phyloP scores from a whole-genome alignment of 1,139 yeast species.

The Eremothecium cymbalariae region DNA sequence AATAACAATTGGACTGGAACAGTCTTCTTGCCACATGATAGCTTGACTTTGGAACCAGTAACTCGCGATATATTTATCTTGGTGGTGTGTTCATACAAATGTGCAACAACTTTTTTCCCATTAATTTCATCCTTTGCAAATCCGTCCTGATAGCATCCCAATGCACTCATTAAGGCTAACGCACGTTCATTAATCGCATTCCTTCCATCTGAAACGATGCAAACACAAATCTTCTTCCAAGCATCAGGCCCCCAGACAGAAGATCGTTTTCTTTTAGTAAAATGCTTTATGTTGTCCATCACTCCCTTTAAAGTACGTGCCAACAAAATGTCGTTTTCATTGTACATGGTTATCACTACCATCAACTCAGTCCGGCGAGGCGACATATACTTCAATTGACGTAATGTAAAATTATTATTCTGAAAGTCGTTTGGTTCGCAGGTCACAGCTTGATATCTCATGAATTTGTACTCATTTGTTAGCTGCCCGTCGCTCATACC shows the following conservation, averaged over 20 bases:
- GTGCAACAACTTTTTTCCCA: constrained; percentile 80
- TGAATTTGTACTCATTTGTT: constrained; percentile 65
- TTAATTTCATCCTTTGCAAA: constrained; percentile 86
- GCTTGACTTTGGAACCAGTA: constrained; percentile 56
- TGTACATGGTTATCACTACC: constrained; percentile 86
- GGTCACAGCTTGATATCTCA: constrained; percentile 82
- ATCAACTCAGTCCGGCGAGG: constrained; percentile 83
- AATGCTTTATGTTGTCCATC: constrained; percentile 81
- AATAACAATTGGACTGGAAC: constrained; percentile 88
- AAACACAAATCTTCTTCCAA: constrained; percentile 90
- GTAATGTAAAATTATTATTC: constrained; percentile 63
- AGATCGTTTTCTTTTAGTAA: constrained; percentile 60
- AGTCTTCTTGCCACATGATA: constrained; percentile 40
- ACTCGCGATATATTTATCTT: constrained; percentile 56
- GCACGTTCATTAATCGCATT: constrained; percentile 81
- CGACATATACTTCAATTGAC: constrained; percentile 56
- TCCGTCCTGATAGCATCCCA: constrained; percentile 94
- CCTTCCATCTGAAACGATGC: constrained; percentile 89
- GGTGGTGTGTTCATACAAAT: constrained; percentile 80
- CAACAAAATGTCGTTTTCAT: constrained; percentile 79
- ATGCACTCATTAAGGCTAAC: constrained; percentile 75
- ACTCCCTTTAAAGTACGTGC: constrained; percentile 91
- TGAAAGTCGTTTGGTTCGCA: constrained; percentile 75
- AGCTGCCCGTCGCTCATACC: constrained; percentile 37
- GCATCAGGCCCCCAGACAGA: constrained; percentile 77